phyloP scores from a whole-genome alignment of 768 basidiomycete genomes.

The Auriscalpium vulgare region DNA sequence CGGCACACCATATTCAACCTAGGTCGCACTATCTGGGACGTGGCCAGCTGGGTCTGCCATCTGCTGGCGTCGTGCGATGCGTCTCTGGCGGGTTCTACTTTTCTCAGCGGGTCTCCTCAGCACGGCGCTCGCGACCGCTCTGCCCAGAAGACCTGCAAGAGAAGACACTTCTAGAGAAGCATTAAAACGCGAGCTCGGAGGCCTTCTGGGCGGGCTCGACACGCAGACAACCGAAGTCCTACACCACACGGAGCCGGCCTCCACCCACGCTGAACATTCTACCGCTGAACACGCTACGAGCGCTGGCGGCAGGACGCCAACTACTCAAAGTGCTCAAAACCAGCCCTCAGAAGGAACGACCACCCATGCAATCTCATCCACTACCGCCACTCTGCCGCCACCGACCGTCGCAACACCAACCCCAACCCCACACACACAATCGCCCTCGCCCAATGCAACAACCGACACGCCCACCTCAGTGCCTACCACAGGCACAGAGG shows the following conservation, averaged over 20 bases:
- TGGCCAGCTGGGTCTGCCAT: no score
- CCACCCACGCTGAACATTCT: conserved; percentile 1
- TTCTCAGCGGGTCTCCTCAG: no score
- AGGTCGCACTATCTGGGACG: no score
- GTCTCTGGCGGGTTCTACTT: no score
- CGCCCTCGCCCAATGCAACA: background rate
- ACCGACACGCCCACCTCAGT: background rate
- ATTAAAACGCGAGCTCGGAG: background rate
- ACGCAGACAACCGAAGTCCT: background rate
- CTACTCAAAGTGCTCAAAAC: background rate
- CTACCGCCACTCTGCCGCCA: background rate
- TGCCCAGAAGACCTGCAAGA: no score
- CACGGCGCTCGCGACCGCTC: no score
- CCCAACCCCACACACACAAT: background rate
- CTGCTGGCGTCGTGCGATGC: no score
- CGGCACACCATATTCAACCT: no score
- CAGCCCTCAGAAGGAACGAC: background rate
- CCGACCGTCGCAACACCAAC: background rate
- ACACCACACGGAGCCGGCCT: conserved; percentile 12
- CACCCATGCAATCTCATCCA: background rate
- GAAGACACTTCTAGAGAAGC: no score
- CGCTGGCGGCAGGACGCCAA: no score
- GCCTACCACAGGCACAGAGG: background rate
- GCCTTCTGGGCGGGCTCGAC: conserved; percentile 5
- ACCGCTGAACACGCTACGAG: background rate